These are phyloP conservation scores for Discostella stelligeroides DNA, from an alignment of 108 stramenopile species.

Conservation along the genomic window DNA sequence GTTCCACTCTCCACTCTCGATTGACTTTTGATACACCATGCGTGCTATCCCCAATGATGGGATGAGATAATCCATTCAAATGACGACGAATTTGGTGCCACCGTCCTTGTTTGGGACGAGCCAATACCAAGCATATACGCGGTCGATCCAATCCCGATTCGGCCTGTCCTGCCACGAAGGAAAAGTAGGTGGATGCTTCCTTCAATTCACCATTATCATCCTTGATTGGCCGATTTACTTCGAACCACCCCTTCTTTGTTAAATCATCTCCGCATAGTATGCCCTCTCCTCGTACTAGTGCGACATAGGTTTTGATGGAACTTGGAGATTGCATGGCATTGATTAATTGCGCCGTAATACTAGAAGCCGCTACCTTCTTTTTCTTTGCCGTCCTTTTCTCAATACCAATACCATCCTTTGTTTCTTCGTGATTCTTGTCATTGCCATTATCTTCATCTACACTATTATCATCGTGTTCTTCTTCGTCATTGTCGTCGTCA, in stretches of 20 bases:
- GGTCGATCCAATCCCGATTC: conserved; percentile 52
- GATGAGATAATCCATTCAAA: conserved; percentile 81
- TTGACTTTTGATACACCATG: conserved; percentile 75
- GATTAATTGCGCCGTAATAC: conserved; percentile 56
- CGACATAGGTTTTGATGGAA: conserved; percentile 81
- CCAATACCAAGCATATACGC: conserved; percentile 72
- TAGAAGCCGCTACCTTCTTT: conserved; percentile 10
- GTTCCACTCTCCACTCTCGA: conserved; percentile 64
- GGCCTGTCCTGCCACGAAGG: conserved; percentile 68
- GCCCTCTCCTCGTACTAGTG: conserved; percentile 84
- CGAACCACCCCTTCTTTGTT: conserved; percentile 72
- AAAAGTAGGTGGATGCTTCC: conserved; percentile 32
- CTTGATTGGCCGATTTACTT: conserved; percentile 71
- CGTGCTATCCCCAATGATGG: conserved; percentile 82
- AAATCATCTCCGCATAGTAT: conserved; percentile 69
- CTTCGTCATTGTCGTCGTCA: conserved; percentile 25
- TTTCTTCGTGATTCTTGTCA: too few relatives aligned
- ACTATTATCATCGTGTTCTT: too few relatives aligned
- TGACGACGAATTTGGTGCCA: conserved; percentile 92
- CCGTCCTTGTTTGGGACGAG: conserved; percentile 74
- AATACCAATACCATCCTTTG: too few relatives aligned
- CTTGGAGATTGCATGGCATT: conserved; percentile 53
- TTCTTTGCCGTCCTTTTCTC: background rate
- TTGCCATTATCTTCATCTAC: too few relatives aligned
- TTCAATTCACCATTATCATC: conserved; percentile 73